A percentile compares a stretch with the other conserved stretches of the same genome.
These are phyloP conservation scores for Hypoxylon fragiforme DNA, from an alignment of 495 filamentous ascomycete genomes.

Conservation along the genomic window DNA sequence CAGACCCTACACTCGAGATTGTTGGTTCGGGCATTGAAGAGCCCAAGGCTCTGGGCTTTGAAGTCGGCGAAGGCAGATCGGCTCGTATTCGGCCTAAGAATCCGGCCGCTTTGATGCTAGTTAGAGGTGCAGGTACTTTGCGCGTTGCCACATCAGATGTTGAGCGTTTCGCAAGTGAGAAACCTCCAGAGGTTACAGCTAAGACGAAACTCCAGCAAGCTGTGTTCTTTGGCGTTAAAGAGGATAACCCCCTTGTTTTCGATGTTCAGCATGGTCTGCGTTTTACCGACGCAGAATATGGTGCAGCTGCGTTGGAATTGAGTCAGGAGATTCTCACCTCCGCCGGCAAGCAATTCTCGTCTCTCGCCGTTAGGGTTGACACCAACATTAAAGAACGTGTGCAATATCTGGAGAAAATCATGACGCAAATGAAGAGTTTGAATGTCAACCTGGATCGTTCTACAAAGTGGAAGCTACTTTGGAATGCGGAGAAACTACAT, in stretches of 20 bases:
- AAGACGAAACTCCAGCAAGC: conserved; percentile 92
- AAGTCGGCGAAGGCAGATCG: conserved; percentile 46
- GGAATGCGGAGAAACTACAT: conserved; percentile 85
- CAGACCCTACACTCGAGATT: conserved; percentile 62
- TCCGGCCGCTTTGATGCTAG: conserved; percentile 70
- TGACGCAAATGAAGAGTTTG: conserved; percentile 62
- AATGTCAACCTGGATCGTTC: conserved; percentile 57
- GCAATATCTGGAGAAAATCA: conserved; percentile 71
- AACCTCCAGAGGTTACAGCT: conserved; percentile 64
- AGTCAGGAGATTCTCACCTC: conserved; percentile 83
- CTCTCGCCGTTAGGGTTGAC: conserved; percentile 72
- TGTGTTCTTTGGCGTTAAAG: conserved; percentile 82
- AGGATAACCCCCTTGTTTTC: conserved; percentile 80
- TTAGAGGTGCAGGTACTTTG: conserved; percentile 79
- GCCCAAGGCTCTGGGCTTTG: conserved; percentile 43
- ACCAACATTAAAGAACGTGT: conserved; percentile 73
- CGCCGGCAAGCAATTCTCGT: conserved; percentile 69
- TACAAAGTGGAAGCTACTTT: conserved; percentile 80
- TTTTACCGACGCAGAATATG: conserved; percentile 70
- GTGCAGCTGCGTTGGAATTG: conserved; percentile 74
- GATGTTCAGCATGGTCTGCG: conserved; percentile 60
- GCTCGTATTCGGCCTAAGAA: conserved; percentile 58
- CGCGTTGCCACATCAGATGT: conserved; percentile 64
- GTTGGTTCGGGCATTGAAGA: conserved; percentile 65
- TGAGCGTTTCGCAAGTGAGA: conserved; percentile 52